Conservation (phyloP, 257 asterid genomes). For the Solanum raphanifolium region DNA sequence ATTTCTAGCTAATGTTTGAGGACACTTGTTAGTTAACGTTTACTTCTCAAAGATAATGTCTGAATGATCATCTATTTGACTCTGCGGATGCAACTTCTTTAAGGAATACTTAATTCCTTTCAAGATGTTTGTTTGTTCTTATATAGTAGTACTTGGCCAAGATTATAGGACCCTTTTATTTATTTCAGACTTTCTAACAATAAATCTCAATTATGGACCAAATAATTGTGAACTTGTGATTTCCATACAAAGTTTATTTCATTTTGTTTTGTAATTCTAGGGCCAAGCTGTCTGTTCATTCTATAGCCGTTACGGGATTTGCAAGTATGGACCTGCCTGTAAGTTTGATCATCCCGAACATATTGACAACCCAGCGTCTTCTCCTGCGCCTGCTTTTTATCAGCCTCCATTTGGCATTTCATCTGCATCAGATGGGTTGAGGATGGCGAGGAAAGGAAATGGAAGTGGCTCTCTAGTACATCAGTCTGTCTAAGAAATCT, state of each 20-base stretch:
- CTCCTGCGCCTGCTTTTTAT: conserved; percentile 8
- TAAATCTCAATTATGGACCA: background rate
- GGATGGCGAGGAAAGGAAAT: conserved; percentile 25
- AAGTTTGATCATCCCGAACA: conserved; percentile 63
- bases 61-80: background rate
- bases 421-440: conserved; percentile 16
- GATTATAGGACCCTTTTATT: background rate
- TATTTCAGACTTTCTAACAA: background rate
- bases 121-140: background rate
- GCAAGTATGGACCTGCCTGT: conserved; percentile 92
- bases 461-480: conserved; percentile 28
- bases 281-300: conserved; percentile 71
- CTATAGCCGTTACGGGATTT: conserved; percentile 73
- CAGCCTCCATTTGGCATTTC: conserved; percentile 8
- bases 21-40: background rate
- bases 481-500: background rate
- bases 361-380: conserved; percentile 12
- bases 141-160: background rate
- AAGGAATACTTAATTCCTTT: background rate
- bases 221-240: background rate
- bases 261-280: conserved; percentile 22
- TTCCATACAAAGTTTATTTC: background rate
- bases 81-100: background rate
- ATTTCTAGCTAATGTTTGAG: background rate
- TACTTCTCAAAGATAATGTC: background rate